Evolutionary conservation across 768 basidiomycete genomes (phyloP).

Genomic region (Suillus subalutaceus): DNA sequence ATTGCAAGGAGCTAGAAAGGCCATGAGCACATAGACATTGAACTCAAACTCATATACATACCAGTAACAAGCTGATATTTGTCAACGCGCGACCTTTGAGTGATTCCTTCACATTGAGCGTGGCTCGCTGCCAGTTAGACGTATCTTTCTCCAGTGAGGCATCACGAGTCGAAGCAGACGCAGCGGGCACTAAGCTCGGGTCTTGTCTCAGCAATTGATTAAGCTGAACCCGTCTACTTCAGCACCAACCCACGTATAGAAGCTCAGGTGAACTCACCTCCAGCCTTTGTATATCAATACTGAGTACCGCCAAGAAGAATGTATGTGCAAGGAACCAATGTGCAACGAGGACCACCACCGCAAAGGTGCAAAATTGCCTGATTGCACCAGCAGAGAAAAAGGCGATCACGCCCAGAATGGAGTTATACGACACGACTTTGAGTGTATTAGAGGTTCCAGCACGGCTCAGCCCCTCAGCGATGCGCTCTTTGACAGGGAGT

Average conservation of each 20-base stretch:
- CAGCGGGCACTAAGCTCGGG: constrained; percentile 51
- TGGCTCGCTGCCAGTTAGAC: constrained; percentile 37
- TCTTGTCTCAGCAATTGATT: constrained; percentile 85
- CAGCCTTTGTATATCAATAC: constrained; percentile 93
- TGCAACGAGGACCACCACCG: constrained; percentile 90
- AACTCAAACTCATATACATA: constrained; percentile 34
- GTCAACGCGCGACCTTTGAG: constrained; percentile 71
- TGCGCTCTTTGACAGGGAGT: constrained; percentile 86
- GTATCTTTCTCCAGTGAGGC: constrained; percentile 21
- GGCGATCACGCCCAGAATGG: constrained; percentile 75
- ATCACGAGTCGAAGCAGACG: constrained; percentile 31
- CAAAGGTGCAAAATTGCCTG: constrained; percentile 91
- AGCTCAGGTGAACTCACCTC: constrained; percentile 54
- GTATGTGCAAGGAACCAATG: constrained; percentile 98
- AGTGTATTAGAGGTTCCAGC: constrained; percentile 92
- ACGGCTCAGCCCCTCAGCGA: constrained; percentile 85
- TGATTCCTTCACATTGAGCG: constrained; percentile 39
- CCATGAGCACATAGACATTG: constrained; percentile 11
- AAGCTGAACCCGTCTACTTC: constrained; percentile 48
- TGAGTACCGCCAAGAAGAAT: constrained; percentile 92
- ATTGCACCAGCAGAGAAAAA: constrained; percentile 78
- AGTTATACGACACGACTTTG: constrained; percentile 87
- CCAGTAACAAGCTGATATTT: constrained; percentile 81
- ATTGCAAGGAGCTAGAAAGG: constrained; percentile 69
- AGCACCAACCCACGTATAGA: constrained; percentile 11